Conservation (phyloP, 2,329 filamentous ascomycete species). For the Xylaria sp. region DNA sequence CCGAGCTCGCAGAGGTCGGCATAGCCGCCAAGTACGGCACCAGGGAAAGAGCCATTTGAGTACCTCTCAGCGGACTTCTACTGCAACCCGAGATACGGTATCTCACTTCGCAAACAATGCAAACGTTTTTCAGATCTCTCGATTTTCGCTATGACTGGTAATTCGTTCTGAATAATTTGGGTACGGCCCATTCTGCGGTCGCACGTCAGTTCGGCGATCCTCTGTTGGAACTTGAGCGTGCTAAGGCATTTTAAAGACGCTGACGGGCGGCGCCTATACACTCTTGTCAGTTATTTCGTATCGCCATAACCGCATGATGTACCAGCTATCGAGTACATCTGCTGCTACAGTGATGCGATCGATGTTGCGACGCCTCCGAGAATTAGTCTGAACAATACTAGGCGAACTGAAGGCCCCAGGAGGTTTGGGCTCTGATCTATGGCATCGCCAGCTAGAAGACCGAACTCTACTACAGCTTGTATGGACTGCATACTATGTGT, state of each 20-base stretch:
- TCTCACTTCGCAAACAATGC: not conserved
- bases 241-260: not conserved
- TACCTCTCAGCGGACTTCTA: too few species aligned
- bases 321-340: not conserved
- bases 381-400: not conserved
- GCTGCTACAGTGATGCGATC: not conserved
- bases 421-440: not conserved
- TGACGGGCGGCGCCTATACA: not conserved
- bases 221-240: not conserved
- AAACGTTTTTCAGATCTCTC: not conserved
- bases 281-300: not conserved
- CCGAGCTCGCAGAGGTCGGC: not conserved
- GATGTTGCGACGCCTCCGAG: not conserved
- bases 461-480: too few species aligned
- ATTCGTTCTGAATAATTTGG: not conserved
- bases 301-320: not conserved
- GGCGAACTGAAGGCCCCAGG: not conserved
- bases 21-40: not conserved
- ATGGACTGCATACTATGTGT: too few species aligned
- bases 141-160: not conserved
- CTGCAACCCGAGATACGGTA: not conserved
- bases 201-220: not conserved
- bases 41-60: not conserved
- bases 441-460: not conserved
- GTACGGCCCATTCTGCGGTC: not conserved